Conservation (phyloP, 73 alveolate species). For the Symbiodinium pilosum region DNA sequence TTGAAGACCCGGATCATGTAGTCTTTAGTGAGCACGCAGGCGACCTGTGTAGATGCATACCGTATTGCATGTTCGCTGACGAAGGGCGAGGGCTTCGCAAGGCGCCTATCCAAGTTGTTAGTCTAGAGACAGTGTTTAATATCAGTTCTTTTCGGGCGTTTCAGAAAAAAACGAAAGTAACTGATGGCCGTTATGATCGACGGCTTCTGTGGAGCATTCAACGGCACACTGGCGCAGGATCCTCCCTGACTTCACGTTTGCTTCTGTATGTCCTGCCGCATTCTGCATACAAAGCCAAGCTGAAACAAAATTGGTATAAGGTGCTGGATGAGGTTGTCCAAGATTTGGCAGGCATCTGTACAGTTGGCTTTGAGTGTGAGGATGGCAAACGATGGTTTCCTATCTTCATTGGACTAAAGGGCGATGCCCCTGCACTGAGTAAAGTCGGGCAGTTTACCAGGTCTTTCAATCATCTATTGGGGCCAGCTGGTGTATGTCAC, state of each 20-base stretch:
- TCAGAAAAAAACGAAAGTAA: background rate
- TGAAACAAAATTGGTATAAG: background rate
- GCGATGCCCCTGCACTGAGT: background rate
- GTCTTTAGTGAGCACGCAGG: background rate
- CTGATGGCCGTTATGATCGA: background rate
- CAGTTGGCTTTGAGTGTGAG: background rate
- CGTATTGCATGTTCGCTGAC: background rate
- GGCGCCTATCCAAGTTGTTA: conserved; percentile 6
- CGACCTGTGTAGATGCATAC: background rate
- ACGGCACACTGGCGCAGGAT: conserved; percentile 9
- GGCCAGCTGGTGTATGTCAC: background rate
- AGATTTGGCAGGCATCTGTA: conserved; percentile 4
- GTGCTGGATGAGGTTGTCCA: background rate
- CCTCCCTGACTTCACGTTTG: background rate
- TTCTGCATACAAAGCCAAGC: background rate
- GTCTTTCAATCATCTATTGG: background rate
- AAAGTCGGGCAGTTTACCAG: background rate
- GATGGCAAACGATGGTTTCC: background rate
- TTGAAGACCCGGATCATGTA: background rate
- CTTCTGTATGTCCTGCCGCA: background rate
- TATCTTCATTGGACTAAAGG: background rate
- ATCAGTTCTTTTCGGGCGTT: background rate
- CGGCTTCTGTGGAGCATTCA: background rate
- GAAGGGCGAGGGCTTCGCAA: conserved; percentile 37
- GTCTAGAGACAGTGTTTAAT: background rate